phyloP scores from a whole-genome alignment of 2,329 filamentous ascomycete genomes.

The Talaromyces atroroseus region DNA sequence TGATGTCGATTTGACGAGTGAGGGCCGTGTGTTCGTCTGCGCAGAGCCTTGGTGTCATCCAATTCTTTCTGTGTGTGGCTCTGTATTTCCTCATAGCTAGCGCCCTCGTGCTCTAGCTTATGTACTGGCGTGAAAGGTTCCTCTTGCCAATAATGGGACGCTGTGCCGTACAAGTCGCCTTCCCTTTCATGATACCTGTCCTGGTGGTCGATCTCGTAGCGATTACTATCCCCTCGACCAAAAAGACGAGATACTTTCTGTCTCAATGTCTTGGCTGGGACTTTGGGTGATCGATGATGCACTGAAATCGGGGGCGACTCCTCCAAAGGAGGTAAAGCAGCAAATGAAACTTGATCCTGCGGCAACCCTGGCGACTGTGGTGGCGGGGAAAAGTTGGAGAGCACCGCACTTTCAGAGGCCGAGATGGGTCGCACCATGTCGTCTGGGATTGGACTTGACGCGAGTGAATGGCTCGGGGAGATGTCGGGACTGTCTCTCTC shows the following conservation, averaged over 20 bases:
- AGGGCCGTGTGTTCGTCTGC: constrained; percentile 5
- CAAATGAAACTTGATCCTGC: not conserved
- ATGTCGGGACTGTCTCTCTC: not conserved
- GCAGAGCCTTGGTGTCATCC: not conserved
- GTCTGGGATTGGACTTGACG: not conserved
- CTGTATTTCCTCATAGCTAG: not conserved
- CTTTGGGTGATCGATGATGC: not conserved
- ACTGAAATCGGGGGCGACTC: not conserved
- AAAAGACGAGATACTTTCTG: constrained; percentile 13
- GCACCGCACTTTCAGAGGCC: constrained; percentile 10
- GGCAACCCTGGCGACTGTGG: not conserved
- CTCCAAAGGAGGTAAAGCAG: constrained; percentile 6
- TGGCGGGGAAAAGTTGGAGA: not conserved
- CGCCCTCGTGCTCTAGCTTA: not conserved
- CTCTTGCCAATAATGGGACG: not conserved
- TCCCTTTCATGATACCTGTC: not conserved
- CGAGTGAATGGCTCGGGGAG: not conserved
- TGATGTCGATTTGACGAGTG: constrained; percentile 11
- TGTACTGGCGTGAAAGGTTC: not conserved
- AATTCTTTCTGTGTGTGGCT: not conserved
- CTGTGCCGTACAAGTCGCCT: not conserved
- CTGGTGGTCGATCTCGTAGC: not conserved
- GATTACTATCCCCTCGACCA: not conserved
- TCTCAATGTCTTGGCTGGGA: constrained; percentile 1
- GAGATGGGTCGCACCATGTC: constrained; percentile 10